Conservation (phyloP, 257 asterid species). For the Solanum boliviense region DNA sequence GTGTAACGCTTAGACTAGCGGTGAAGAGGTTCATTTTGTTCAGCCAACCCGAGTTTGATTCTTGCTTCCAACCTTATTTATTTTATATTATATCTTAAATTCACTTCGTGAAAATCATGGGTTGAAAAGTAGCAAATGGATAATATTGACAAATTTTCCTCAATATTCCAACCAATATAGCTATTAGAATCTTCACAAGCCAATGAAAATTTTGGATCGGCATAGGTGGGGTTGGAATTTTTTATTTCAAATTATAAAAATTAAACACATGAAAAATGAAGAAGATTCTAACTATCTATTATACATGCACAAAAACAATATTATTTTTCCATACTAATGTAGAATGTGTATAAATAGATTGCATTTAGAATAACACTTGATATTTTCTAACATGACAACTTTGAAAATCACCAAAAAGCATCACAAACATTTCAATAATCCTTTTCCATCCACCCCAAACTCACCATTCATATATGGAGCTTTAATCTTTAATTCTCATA, state of each 20-base stretch:
- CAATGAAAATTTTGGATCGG: neutral
- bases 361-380: neutral
- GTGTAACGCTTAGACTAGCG: too few species aligned
- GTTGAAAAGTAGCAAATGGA: too few species aligned
- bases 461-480: slow-evolving; percentile 42
- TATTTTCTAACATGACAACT: slow-evolving; percentile 29
- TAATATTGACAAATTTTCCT: too few species aligned
- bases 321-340: neutral
- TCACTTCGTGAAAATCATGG: too few species aligned
- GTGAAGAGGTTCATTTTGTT: too few species aligned
- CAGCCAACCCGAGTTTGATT: too few species aligned
- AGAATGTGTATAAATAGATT: neutral
- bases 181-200: neutral
- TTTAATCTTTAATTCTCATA: slow-evolving; percentile 25
- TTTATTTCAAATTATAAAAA: too few species aligned
- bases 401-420: slow-evolving; percentile 63
- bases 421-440: slow-evolving; percentile 78
- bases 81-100: too few species aligned
- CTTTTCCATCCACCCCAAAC: slow-evolving; percentile 53
- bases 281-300: too few species aligned
- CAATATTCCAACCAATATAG: neutral
- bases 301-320: accelerated
- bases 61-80: too few species aligned
- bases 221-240: too few species aligned
- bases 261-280: too few species aligned